These are phyloP conservation scores for Coprinellus micaceus DNA, from an alignment of 768 basidiomycete species.

Conservation along the genomic window DNA sequence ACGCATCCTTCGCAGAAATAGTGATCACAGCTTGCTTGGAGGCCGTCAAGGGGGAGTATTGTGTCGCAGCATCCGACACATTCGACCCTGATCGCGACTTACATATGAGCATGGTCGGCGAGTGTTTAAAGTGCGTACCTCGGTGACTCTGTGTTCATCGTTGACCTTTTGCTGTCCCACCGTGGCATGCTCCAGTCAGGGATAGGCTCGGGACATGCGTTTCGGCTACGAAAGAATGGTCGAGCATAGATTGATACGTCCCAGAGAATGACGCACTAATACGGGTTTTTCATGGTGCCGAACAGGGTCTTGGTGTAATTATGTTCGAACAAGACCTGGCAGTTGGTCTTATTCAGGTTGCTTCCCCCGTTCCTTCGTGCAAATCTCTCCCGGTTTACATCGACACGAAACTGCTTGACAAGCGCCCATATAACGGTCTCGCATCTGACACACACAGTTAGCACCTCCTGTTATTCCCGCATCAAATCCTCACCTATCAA, in stretches of 20 bases:
- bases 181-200: not conserved
- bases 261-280: not conserved
- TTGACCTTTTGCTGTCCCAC: not conserved
- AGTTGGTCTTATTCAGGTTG: not conserved
- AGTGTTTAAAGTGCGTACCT: not conserved
- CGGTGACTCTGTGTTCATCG: not conserved
- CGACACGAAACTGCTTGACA: slow-evolving; percentile 5
- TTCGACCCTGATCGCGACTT: not conserved
- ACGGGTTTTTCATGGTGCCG: not conserved
- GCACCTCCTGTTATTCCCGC: not conserved
- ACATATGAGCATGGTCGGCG: not conserved
- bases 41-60: not conserved
- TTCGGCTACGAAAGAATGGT: not conserved
- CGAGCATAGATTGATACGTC: not conserved
- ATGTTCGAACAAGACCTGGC: slow-evolving; percentile 6
- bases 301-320: slow-evolving; percentile 1
- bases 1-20: slow-evolving; percentile 12
- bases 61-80: slow-evolving; percentile 6
- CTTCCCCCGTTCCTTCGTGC: not conserved
- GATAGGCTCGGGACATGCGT: too few relatives aligned
- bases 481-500: too few relatives aligned
- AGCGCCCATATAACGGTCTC: not conserved
- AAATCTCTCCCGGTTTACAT: slow-evolving; percentile 1
- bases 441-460: not conserved
- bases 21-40: slow-evolving; percentile 13